These are phyloP conservation scores for Amylostereum chailletii DNA, from an alignment of 1,284 basidiomycete genomes.

Conservation along the genomic window DNA sequence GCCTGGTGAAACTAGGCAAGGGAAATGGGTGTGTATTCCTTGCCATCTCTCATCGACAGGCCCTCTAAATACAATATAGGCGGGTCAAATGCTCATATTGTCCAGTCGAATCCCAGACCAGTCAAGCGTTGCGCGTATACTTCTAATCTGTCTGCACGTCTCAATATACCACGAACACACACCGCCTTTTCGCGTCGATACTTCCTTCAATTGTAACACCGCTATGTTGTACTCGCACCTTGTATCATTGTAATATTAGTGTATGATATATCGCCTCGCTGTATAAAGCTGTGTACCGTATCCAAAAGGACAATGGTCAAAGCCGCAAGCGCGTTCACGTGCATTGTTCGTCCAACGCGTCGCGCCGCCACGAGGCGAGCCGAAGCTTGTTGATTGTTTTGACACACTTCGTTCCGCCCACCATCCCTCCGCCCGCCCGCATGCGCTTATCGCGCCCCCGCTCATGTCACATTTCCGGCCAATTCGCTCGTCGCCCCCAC, in stretches of 20 bases:
- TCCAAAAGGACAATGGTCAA: too few relatives aligned
- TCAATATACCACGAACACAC: constrained; percentile 1
- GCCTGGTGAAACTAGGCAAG: constrained; percentile 80
- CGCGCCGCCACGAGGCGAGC: too few relatives aligned
- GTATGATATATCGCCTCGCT: too few relatives aligned
- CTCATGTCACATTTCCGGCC: constrained; percentile 23
- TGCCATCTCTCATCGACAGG: background rate
- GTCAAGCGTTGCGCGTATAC: constrained; percentile 57
- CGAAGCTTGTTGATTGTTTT: too few relatives aligned
- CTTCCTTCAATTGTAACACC: too few relatives aligned
- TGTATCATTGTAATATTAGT: too few relatives aligned
- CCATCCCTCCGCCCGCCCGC: too few relatives aligned
- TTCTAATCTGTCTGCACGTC: constrained; percentile 38
- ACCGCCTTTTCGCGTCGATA: background rate
- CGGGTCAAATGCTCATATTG: constrained; percentile 88
- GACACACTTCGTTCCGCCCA: too few relatives aligned
- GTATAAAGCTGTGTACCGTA: too few relatives aligned
- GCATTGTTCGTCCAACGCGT: too few relatives aligned
- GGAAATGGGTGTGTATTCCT: constrained; percentile 63
- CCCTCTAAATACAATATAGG: constrained; percentile 27
- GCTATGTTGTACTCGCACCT: too few relatives aligned
- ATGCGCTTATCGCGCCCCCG: constrained; percentile 1
- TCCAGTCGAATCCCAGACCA: constrained; percentile 62
- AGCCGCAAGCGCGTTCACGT: too few relatives aligned
- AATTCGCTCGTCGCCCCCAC: constrained; percentile 21